phyloP scores from a whole-genome alignment of 2,329 filamentous ascomycete genomes.

The Geosmithia putterillii region DNA sequence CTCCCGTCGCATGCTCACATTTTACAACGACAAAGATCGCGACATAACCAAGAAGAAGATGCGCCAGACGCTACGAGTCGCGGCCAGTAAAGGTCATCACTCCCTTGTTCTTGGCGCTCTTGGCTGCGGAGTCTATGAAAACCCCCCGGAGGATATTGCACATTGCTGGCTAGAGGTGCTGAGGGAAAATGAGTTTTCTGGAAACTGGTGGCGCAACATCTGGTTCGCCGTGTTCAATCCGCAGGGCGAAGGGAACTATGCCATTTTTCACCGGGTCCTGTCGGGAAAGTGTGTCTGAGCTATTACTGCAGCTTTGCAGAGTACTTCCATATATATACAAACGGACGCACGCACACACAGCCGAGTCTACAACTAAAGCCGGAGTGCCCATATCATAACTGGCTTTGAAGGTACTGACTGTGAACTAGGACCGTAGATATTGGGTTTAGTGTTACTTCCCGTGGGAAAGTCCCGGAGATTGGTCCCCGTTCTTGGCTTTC shows the following conservation, averaged over 20 bases:
- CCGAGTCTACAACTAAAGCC: no score
- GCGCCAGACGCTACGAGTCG: constrained; percentile 44
- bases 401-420: no score
- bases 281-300: no score
- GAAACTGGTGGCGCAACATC: constrained; percentile 51
- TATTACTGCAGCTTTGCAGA: no score
- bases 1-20: constrained; percentile 12
- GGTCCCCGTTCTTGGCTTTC: no score
- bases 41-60: constrained; percentile 50
- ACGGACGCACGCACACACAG: no score
- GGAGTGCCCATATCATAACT: no score
- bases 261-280: constrained; percentile 22
- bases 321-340: no score
- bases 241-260: constrained; percentile 33
- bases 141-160: constrained; percentile 49
- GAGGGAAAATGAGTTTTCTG: constrained; percentile 44
- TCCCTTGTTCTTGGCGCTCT: constrained; percentile 54
- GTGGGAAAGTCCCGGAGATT: no score
- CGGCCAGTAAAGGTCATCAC: constrained; percentile 40
- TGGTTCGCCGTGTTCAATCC: constrained; percentile 49
- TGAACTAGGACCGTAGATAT: no score
- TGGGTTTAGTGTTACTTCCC: no score
- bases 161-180: constrained; percentile 50
- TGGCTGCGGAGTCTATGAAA: constrained; percentile 55
- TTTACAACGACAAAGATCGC: constrained; percentile 27